Percentiles rank a stretch among this genome's conserved stretches.
Evolutionary conservation across 805 yeast species (phyloP).

Genomic region (Wickerhamia fluorescens): DNA sequence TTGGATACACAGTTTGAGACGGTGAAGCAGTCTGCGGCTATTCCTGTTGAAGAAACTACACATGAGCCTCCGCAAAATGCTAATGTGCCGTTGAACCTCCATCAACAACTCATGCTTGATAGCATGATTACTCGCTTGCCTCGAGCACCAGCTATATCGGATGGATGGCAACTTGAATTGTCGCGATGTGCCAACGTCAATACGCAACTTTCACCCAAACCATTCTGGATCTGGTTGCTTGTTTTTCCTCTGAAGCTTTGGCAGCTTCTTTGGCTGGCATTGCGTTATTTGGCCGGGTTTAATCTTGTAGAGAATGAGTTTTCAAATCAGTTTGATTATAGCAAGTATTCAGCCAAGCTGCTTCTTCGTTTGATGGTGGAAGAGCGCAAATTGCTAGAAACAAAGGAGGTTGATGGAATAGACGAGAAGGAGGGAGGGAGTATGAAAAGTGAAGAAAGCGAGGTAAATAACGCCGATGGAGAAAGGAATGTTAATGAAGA

Average conservation of each 20-base stretch:
- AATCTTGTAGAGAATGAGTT: slow-evolving; percentile 5
- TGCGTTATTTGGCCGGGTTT: slow-evolving; percentile 18
- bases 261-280: slow-evolving; percentile 31
- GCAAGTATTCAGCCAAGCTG: slow-evolving; percentile 15
- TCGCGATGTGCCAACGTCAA: slow-evolving; percentile 29
- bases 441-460: no score
- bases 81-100: slow-evolving; percentile 17
- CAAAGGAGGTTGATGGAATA: neutral
- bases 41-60: neutral
- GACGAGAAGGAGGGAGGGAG: neutral
- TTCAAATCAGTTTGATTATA: slow-evolving; percentile 22
- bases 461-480: slow-evolving; percentile 1
- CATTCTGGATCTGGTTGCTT: slow-evolving; percentile 45
- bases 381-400: neutral
- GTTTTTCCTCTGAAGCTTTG: slow-evolving; percentile 49
- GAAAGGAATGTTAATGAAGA: slow-evolving; percentile 5
- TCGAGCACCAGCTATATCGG: slow-evolving; percentile 32
- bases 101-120: slow-evolving; percentile 19
- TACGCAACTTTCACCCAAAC: slow-evolving; percentile 14
- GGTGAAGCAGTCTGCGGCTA: slow-evolving; percentile 7
- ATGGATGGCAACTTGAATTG: slow-evolving; percentile 37
- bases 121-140: slow-evolving; percentile 31
- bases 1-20: slow-evolving; percentile 44
- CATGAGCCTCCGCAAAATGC: neutral
- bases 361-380: slow-evolving; percentile 3